Base-by-base conservation (phyloP, 2,329 filamentous ascomycete species). In the Lachnellula occidentalis region DNA sequence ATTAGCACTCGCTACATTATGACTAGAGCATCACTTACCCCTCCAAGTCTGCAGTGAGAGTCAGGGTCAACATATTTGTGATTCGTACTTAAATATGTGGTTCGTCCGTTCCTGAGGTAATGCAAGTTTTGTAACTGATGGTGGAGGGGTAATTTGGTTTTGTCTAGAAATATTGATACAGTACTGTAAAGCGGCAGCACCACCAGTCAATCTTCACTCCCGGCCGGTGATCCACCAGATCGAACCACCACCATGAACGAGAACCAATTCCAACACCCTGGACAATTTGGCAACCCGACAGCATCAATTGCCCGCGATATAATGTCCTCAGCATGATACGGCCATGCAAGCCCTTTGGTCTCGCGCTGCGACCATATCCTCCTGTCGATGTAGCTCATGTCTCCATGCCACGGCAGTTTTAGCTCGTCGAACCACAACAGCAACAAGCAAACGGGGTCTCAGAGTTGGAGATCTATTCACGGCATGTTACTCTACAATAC, bases 281-380 rank as follows among this genome's bases (percentile, higher is more conserved):
- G 36, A 19, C 39, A 43, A 46, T 22, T 41, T 22, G 24, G 52
- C 19, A 39, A 37, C 15, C 2, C 12, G 12, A 53, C 34, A 34
- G 48, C 21, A 21, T 36, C 45, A 43, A 48, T 53, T 54, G 43
- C n/a, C 15, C 22, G 5, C 36, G 43, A 12, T 11, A 22, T n/a
- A 8, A 22, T 19, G 31, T 34, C 37, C 21, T 51, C 59, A 65
- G 48, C 22, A 69, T 69, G 66, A 51, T 56, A 58, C 50, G 59
- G 73, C 68, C 66, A 91, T 90, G 87, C 82, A 82, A 72, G 77
- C 78, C 60, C 69, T 89, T 62, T 86, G 85, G 83, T 83, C 82
- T 70, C 80, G 83, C 73, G 80, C 82, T 73, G 77, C 79, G 76
- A 78, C 77, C 72, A 80, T 79, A 71, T 70, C 70, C 60, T 76